Evolutionary conservation across 2,329 filamentous ascomycete species (phyloP).

Genomic region (Microdochium bolleyi): DNA sequence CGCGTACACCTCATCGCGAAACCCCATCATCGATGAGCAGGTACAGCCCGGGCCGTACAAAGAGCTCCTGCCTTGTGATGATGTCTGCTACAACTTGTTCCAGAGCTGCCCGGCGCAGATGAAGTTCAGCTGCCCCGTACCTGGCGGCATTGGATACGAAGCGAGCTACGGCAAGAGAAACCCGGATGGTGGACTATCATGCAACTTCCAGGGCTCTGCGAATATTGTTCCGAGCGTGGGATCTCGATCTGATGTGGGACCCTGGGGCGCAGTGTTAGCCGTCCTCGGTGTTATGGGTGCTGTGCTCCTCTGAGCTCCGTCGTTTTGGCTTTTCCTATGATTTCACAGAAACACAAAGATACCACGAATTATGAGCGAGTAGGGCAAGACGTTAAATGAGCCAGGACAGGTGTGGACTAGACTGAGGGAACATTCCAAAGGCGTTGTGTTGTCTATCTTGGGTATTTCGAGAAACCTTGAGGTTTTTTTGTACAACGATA

Average conservation of each 20-base stretch:
- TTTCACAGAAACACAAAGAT: not conserved
- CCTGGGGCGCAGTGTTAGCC: not conserved
- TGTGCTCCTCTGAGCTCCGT: not conserved
- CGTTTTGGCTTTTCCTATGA: not conserved
- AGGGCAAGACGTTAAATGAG: not conserved
- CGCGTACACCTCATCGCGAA: constrained; percentile 54
- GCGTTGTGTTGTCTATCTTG: constrained; percentile 4
- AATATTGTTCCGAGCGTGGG: not conserved
- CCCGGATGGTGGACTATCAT: constrained; percentile 27
- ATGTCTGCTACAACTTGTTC: constrained; percentile 81
- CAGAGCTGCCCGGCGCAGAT: constrained; percentile 74
- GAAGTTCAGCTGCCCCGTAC: constrained; percentile 65
- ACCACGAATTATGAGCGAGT: not conserved
- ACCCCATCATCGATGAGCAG: constrained; percentile 59
- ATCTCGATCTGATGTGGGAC: not conserved
- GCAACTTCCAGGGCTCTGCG: constrained; percentile 55
- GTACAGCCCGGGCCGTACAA: constrained; percentile 86
- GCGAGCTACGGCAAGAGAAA: constrained; percentile 33
- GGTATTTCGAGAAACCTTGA: not conserved
- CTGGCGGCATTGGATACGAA: constrained; percentile 29
- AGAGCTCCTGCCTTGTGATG: constrained; percentile 81
- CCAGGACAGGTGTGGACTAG: not conserved
- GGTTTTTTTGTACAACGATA: no score
- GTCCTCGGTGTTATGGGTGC: not conserved
- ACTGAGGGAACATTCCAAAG: not conserved